Base-by-base conservation (phyloP, 164 flowering plant species). In the Aristolochia fimbriata region DNA sequence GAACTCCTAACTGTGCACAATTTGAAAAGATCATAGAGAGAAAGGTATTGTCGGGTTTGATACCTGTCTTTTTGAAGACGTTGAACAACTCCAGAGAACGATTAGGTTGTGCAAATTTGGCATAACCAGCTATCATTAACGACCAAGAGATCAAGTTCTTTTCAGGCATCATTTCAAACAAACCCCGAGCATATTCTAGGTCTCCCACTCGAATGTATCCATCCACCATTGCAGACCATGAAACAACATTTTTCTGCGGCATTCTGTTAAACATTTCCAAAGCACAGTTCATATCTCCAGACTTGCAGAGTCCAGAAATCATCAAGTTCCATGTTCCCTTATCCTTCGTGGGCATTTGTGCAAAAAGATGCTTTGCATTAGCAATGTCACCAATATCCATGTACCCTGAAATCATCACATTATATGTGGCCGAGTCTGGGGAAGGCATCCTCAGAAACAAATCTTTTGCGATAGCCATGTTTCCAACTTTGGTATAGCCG, bases 401-500 rank as follows among this genome's bases (percentile, higher is more conserved):
- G 48, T 31, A 50, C 67, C 57, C 2, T 54, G 54, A 20, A 56
- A 64, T 20, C 57, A 60, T 47, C 57, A 49, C 31, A 43, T 57
- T 22, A 49, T 31, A n/a, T n/a, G n/a, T n/a, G n/a, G n/a, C n/a
- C n/a, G n/a, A n/a, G n/a, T n/a, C n/a, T n/a, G n/a, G n/a, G n/a
- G n/a, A n/a, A n/a, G n/a, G n/a, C n/a, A n/a, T n/a, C n/a, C n/a
- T 52, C 4, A 54, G 55, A 54, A 20, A 20, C 16, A 56, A 47
- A 46, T 37, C 41, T n/a, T 57, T 31, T 27, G 8, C 12, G 1
- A 20, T 45, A 3, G 23, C 9, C 67, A 64, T 64, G 58, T 41
- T 46, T n/a, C 94, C 94, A 62, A 88, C 83, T 70, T 87, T 87
- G 20, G 87, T 81, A 69, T 87, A 84, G 85, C 81, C 77, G 75